Base-by-base conservation (phyloP, 208 protist species). In the Herpetomonas samuelpessoai region DNA sequence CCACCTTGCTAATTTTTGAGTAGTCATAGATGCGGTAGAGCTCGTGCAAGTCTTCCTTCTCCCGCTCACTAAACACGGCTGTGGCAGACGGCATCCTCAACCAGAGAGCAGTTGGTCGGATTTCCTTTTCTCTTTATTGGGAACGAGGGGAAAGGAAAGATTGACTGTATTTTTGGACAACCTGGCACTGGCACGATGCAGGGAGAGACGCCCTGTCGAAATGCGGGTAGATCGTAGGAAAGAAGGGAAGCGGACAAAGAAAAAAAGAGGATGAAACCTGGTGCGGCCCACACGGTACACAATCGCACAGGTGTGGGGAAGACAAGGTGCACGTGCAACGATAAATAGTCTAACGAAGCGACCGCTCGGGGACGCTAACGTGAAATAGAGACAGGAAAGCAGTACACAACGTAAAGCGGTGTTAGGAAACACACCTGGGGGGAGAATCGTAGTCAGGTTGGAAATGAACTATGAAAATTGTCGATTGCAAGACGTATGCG, bases 1-100 rank as follows among this genome's bases (percentile, higher is more conserved):
- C 67, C 0, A 85, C 65, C 44, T 64, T 58, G 14, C 64, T 70
- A 9, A 75, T 57, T 65, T 85, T 86, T 6, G 70, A 57, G 39
- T 76, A 81, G 61, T 90, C 66, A 47, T 75, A 73, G 22, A 83
- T 59, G 54, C 83, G 79, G 31, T 77, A 77, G 46, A 90, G 54
- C 31, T 82, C 79, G 39, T 55, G 49, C 27, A 86, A 51, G 29
- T 90, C 83, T 16, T 65, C 48, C 58, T 47, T 55, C 21, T 90
- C 83, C 25, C 72, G 46, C 41, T 61, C 57, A 0, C 68, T 68
- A 47, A 75, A 79, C 1, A 44, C 22, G 1, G 50, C 4, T 18
- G 51, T 39, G 6, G 47, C 14, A 30, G 30, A 56, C 28, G 10
- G 35, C 30, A 21, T 31, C n/a, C 19, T 47, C 14, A 30, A 66